Percentiles rank a stretch among this genome's conserved stretches.
Evolutionary conservation across 768 basidiomycete genomes (phyloP).

Genomic region (Termitomyces sp.): DNA sequence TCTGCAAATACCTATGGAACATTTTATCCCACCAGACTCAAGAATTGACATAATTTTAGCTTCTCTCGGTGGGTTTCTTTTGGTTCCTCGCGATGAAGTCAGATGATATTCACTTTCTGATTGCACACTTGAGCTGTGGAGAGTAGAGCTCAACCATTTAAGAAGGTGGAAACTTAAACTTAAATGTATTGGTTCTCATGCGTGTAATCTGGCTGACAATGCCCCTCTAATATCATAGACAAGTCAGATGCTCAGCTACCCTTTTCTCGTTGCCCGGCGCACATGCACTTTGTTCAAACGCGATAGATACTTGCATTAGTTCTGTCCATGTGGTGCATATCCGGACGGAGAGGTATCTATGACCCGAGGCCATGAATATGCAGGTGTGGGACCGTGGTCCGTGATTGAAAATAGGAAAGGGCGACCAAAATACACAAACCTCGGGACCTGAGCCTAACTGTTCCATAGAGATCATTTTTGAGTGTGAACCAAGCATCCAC

Average conservation of each 20-base stretch:
- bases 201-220: not conserved
- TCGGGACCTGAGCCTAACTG: not conserved
- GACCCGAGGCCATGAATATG: not conserved
- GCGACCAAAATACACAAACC: not conserved
- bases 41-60: not conserved
- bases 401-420: not conserved
- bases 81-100: not conserved
- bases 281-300: not conserved
- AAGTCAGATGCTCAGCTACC: not conserved
- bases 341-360: not conserved
- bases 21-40: not conserved
- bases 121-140: not conserved
- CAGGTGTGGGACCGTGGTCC: not conserved
- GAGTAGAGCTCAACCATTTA: not conserved
- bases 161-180: not conserved
- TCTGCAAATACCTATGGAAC: not conserved
- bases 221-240: too few relatives aligned
- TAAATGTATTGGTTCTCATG: not conserved
- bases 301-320: not conserved
- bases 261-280: not conserved
- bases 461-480: not conserved
- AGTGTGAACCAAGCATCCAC: not conserved
- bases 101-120: not conserved
- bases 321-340: not conserved
- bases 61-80: not conserved